Evolutionary conservation across 2,329 filamentous ascomycete genomes (phyloP), one percentile per base, ranked within the genome.

Genomic region (Myriangium duriaei): DNA sequence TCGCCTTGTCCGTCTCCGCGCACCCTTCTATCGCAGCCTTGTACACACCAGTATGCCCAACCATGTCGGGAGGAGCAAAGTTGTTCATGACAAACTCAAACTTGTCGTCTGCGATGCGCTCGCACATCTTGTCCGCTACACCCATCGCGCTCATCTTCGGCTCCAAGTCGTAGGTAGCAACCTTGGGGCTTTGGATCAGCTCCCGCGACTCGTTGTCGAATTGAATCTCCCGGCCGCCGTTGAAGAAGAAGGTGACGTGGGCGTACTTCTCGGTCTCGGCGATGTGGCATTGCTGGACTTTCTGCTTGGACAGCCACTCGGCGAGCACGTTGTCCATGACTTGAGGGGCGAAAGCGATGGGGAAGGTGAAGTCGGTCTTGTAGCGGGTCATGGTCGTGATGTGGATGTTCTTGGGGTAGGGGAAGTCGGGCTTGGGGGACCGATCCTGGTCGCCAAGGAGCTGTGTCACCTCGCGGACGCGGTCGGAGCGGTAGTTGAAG

Each of bases 41-140:
- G 65, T 96, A 96, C 43, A 94, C 86, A 57, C 91, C 91, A 9
- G 91, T 98, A 69, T 98, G 91, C 50, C 91, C 91, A 48, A 98
- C 91, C 91, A 98, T 98, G 67, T 98, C 91, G 12, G 91, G 91
- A 30, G 91, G 91, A 30, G 91, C 91, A 64, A 98, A 96, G 76
- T 98, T 98, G 78, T 96, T 95, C 91, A 98, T 98, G 62, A 98
- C 71, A 57, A 98, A 96, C 56, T 91, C 86, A 65, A 87, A 95
- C 57, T 82, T 77, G 55, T 80, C 76, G 61, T 92, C 84, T 16
- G 62, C 74, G 48, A 98, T 79, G 42, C 87, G 79, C 71, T 95
- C 91, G 60, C 69, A 75, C 42, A 94, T 81, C 68, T 93, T 88
- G 54, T 92, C 73, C 34, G 84, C 91, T 11, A 98, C 91, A 31